These are phyloP conservation scores for Leishmania tarentolae DNA, from an alignment of 208 protist genomes.

Conservation along the genomic window DNA sequence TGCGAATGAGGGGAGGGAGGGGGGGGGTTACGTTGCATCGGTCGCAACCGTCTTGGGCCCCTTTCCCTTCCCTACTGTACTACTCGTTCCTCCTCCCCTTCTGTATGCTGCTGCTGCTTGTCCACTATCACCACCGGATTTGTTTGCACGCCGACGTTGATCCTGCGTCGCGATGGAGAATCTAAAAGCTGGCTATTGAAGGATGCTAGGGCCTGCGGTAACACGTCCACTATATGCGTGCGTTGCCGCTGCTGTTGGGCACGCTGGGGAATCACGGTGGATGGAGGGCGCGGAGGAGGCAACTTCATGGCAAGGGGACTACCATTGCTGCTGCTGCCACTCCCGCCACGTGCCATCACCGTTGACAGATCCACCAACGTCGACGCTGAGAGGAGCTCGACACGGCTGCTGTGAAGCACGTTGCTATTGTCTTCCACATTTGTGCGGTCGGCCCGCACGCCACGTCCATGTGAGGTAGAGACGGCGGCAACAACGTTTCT, in stretches of 20 bases:
- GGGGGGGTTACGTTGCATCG: not conserved
- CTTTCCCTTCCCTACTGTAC: not conserved
- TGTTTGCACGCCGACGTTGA: conserved; percentile 59
- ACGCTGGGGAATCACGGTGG: not conserved
- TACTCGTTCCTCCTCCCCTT: not conserved
- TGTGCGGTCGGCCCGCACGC: not conserved
- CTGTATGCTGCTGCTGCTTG: conserved; percentile 1
- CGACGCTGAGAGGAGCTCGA: conserved; percentile 45
- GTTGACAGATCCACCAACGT: conserved; percentile 24
- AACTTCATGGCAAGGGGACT: not conserved
- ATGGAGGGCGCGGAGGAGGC: not conserved
- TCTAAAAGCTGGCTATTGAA: not conserved
- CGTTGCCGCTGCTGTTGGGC: conserved; percentile 6
- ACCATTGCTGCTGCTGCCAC: not conserved
- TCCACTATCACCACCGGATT: conserved; percentile 65
- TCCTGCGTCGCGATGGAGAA: conserved; percentile 8
- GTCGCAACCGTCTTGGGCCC: not conserved
- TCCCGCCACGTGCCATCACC: conserved; percentile 11
- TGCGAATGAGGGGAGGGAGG: not conserved
- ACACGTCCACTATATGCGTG: not conserved
- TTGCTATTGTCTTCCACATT: not conserved
- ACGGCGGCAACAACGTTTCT: not conserved
- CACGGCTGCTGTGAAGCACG: conserved; percentile 28
- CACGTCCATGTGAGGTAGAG: not conserved
- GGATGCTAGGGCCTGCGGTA: not conserved